Percentiles rank a stretch among this genome's conserved stretches.
Conservation (phyloP, 2,329 filamentous ascomycete species). For the Trichoderma hamatum region DNA sequence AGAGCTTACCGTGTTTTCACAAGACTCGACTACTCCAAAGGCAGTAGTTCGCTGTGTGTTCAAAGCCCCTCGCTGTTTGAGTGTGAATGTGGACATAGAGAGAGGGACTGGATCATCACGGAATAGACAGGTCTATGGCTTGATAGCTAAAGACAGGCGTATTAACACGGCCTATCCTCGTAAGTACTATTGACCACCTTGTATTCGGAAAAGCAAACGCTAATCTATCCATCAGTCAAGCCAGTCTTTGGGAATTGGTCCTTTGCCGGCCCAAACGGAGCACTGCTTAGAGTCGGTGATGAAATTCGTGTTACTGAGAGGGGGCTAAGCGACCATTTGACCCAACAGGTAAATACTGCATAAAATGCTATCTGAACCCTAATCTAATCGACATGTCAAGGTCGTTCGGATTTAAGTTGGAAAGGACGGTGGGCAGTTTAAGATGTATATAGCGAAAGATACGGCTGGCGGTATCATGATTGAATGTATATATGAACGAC, state of each 20-base stretch:
- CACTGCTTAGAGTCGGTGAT: slow-evolving; percentile 34
- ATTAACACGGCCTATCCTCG: slow-evolving; percentile 30
- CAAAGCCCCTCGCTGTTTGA: slow-evolving; percentile 29
- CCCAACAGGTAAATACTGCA: neutral
- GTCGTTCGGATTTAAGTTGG: neutral
- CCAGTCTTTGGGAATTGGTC: slow-evolving; percentile 32
- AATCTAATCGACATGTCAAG: neutral
- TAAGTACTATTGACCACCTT: slow-evolving; percentile 9
- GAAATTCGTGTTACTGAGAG: slow-evolving; percentile 27
- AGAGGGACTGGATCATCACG: slow-evolving; percentile 26
- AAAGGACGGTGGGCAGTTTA: neutral
- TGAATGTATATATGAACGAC: neutral
- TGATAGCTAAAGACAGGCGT: slow-evolving; percentile 30
- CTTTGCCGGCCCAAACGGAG: slow-evolving; percentile 29
- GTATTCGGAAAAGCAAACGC: neutral
- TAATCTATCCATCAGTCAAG: slow-evolving; percentile 24
- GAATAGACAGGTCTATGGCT: slow-evolving; percentile 29
- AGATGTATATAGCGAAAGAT: neutral
- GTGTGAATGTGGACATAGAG: slow-evolving; percentile 29
- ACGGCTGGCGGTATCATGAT: neutral
- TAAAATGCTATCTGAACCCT: neutral
- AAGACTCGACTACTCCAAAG: slow-evolving; percentile 23
- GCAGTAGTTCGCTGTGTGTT: slow-evolving; percentile 31
- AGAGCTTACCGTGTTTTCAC: slow-evolving; percentile 27
- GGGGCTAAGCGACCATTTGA: neutral